phyloP scores from a whole-genome alignment of 345 rosid genomes.

The Eucalyptus rudis region DNA sequence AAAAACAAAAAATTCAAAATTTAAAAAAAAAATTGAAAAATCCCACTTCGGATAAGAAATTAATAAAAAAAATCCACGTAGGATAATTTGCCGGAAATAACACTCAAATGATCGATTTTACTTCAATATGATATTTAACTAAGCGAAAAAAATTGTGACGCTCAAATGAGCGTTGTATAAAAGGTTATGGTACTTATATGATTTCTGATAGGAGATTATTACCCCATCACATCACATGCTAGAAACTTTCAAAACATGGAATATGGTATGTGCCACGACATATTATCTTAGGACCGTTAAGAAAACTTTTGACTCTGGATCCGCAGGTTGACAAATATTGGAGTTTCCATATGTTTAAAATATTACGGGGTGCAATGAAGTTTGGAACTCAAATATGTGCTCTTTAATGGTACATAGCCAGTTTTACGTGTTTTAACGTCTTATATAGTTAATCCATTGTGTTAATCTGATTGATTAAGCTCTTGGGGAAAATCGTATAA shows the following conservation, averaged over 20 bases:
- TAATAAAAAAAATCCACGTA: no score
- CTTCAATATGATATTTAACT: no score
- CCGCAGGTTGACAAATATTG: slow-evolving; percentile 91
- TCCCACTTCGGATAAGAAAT: no score
- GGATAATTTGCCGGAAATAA: no score
- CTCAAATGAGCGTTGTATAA: no score
- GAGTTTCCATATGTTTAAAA: slow-evolving; percentile 91
- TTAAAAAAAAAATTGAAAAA: no score
- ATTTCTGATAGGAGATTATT: not conserved
- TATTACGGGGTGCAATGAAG: slow-evolving; percentile 96
- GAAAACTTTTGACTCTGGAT: not conserved
- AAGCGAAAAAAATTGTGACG: no score
- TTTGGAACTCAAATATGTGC: slow-evolving; percentile 56
- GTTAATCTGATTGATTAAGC: not conserved
- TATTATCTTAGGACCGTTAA: not conserved
- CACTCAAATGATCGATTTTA: no score
- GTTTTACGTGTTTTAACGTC: not conserved
- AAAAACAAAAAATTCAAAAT: no score
- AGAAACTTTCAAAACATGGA: not conserved
- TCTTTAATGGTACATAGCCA: not conserved
- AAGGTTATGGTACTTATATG: no score
- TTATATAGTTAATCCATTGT: not conserved
- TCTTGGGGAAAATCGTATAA: not conserved
- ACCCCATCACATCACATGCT: not conserved
- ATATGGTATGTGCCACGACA: not conserved